Conservation (phyloP, 441 rosid species). For the Jatropha multifida region DNA sequence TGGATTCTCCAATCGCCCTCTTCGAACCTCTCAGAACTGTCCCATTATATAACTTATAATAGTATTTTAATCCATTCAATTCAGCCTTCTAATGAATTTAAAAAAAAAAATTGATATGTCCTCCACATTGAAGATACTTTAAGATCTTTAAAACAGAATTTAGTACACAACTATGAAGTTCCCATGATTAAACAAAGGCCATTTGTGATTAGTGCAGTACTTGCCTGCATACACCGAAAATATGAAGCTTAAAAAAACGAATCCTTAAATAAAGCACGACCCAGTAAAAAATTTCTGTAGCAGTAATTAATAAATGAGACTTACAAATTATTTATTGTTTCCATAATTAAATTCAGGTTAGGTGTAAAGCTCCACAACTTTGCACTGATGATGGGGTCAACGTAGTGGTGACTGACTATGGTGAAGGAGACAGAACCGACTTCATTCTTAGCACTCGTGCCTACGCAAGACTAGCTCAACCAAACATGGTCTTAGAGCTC, state of each 20-base stretch:
- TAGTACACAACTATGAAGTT: too few species aligned
- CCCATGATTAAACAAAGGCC: too few species aligned
- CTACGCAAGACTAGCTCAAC: conserved; percentile 53
- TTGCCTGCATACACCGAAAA: too few species aligned
- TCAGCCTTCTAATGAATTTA: too few species aligned
- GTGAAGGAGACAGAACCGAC: conserved; percentile 81
- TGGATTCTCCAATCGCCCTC: too few species aligned
- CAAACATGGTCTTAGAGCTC: conserved; percentile 40
- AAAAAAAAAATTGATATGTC: neutral
- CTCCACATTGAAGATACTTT: too few species aligned
- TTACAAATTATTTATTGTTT: neutral
- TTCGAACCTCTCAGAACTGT: too few species aligned
- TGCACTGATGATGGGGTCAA: conserved; percentile 65
- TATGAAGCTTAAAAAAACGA: too few species aligned
- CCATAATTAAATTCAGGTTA: conserved; percentile 44
- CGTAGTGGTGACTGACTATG: conserved; percentile 79
- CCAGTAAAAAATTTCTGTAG: neutral
- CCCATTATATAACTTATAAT: too few species aligned
- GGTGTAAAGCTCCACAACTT: conserved; percentile 59
- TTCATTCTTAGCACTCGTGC: conserved; percentile 77
- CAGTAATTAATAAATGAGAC: neutral
- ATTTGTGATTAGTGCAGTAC: too few species aligned
- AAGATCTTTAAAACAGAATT: too few species aligned
- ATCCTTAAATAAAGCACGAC: neutral
- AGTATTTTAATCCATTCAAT: too few species aligned